Evolutionary conservation across 1,139 yeast genomes (phyloP), one percentile per base, ranked within the genome.

Genomic region (Petasospora fabianii): DNA sequence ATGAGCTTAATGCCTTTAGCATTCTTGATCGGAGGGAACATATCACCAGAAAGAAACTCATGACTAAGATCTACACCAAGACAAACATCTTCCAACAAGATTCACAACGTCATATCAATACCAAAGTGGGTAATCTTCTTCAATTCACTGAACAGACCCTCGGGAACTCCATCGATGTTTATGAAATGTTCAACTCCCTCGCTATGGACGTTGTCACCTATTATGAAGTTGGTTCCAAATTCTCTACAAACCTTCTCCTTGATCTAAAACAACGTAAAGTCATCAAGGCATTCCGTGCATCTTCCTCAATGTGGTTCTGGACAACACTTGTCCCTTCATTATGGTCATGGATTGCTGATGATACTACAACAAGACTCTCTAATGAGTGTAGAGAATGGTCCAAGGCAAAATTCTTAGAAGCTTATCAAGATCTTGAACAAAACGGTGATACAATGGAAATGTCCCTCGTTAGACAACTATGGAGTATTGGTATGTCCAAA

Each of bases 131-230:
- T 28, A 53, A 55, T 15, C 58, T 63, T 10, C 54, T 68, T 4
- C 6, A 39, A 1, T 49, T 46, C 11, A 40, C 56, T 8, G 7
- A 28, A 2, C 27, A 40, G 4, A 45, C 53, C 18, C 31, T 47
- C 2, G 42, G 40, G 0, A 18, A 45, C 6, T 44, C 62, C 7
- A 62, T 80, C 22, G 84, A 82, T 37, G 80, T 77, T 1, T 79
- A 76, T 51, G 68, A 76, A 12, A 56, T 82, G 15, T 82, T 80
- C 65, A 80, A 80, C 15, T 66, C 81, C n/a, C 65, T 82, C 51
- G 88, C 92, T 2, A 75, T 82, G 78, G 88, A 82, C 50, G 81
- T 77, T 5, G 78, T 80, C 2, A 71, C 82, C 3, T 70, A 73
- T 12, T 78, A 80, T 55, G 79, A 80, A 42, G 68, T 80, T 44